phyloP scores from a whole-genome alignment of 2,329 filamentous ascomycete species.

The Fusarium nygamai region DNA sequence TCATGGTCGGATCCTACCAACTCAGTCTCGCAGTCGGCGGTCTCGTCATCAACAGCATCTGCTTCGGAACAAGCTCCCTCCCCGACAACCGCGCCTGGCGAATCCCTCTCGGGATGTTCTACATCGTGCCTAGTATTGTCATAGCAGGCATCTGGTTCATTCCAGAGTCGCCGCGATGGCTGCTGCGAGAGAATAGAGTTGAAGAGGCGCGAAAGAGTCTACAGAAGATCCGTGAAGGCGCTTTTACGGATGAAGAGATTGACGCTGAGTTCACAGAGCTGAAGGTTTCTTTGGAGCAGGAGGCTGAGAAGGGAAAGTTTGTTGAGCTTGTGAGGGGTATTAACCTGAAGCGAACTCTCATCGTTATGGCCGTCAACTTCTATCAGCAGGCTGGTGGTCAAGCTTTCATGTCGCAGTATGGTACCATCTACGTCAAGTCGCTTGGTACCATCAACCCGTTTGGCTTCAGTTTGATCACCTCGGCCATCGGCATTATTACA shows the following conservation, averaged over 20 bases:
- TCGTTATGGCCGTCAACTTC: slow-evolving; percentile 27
- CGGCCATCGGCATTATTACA: slow-evolving; percentile 27
- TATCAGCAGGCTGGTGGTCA: slow-evolving; percentile 36
- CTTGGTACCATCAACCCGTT: slow-evolving; percentile 43
- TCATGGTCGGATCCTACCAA: slow-evolving; percentile 50
- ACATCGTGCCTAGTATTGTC: slow-evolving; percentile 32
- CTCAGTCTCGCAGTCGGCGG: slow-evolving; percentile 43
- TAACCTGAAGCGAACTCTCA: slow-evolving; percentile 26
- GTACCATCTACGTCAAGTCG: slow-evolving; percentile 33
- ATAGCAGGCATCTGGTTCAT: slow-evolving; percentile 30
- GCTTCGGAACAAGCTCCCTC: slow-evolving; percentile 33
- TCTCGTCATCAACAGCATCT: slow-evolving; percentile 40
- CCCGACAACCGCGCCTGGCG: slow-evolving; percentile 35
- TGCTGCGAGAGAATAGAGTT: slow-evolving; percentile 27
- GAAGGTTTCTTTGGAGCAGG: slow-evolving; percentile 14
- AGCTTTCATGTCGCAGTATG: slow-evolving; percentile 36
- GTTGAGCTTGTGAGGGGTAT: slow-evolving; percentile 16
- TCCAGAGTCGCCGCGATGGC: slow-evolving; percentile 42
- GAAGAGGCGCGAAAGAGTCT: slow-evolving; percentile 29
- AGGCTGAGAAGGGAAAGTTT: slow-evolving; percentile 27
- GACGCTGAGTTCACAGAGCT: slow-evolving; percentile 26
- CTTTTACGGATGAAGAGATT: slow-evolving; percentile 31
- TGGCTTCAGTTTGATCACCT: slow-evolving; percentile 37
- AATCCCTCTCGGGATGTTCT: slow-evolving; percentile 39
- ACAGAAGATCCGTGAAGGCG: slow-evolving; percentile 11